Percentiles rank a stretch among this genome's conserved stretches.
phyloP scores from a whole-genome alignment of 257 asterid genomes.

The Handroanthus guayacan region DNA sequence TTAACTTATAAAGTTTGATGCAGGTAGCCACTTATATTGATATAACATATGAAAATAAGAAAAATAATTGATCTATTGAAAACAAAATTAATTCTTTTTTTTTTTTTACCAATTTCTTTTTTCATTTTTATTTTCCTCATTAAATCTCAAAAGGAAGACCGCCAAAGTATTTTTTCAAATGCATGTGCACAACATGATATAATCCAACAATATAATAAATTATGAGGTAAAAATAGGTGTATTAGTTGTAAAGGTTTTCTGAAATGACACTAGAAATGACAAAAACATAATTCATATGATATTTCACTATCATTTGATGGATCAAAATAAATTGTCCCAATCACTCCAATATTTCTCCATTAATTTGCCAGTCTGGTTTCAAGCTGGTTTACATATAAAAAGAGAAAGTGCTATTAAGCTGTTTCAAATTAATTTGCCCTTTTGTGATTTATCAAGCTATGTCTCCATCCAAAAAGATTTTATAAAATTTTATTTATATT shows the following conservation, averaged over 20 bases:
- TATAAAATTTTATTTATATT: too few species aligned
- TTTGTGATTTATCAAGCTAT: too few species aligned
- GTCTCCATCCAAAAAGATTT: too few species aligned
- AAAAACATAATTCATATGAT: background rate
- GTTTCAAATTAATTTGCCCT: too few species aligned
- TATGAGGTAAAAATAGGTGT: background rate
- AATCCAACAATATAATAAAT: background rate
- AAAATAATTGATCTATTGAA: too few species aligned
- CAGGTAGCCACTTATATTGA: too few species aligned
- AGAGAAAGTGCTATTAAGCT: too few species aligned
- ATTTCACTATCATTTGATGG: background rate
- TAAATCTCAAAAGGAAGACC: background rate
- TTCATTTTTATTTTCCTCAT: background rate
- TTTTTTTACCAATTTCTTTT: background rate
- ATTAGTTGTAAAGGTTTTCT: background rate
- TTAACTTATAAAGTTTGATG: too few species aligned
- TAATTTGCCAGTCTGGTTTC: too few species aligned
- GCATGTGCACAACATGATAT: background rate
- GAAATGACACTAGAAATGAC: background rate
- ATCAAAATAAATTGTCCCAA: constrained; percentile 8
- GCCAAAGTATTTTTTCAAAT: background rate
- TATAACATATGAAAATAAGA: too few species aligned
- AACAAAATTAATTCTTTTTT: too few species aligned
- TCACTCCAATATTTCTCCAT: background rate
- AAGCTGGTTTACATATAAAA: too few species aligned